These are phyloP conservation scores for Colletotrichum spinosum DNA, from an alignment of 2,329 filamentous ascomycete genomes.

Conservation along the genomic window DNA sequence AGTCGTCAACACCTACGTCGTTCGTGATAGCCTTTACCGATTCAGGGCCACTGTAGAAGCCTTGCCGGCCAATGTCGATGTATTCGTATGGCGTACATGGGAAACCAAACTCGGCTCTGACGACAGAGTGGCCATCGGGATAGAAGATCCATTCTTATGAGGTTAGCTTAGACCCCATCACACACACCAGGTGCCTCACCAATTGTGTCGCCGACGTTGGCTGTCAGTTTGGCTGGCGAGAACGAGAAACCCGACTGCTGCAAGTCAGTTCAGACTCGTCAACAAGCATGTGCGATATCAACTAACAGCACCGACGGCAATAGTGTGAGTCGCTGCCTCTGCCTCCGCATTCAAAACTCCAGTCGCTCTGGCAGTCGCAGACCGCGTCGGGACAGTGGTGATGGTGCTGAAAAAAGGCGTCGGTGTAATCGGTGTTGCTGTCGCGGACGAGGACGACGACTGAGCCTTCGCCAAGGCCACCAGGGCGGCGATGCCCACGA, in stretches of 20 bases:
- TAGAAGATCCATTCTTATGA: slow-evolving; percentile 69
- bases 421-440: slow-evolving; percentile 3
- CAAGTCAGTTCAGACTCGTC: neutral
- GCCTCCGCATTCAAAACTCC: neutral
- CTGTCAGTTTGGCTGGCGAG: slow-evolving; percentile 44
- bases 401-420: slow-evolving; percentile 16
- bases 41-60: slow-evolving; percentile 66
- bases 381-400: neutral
- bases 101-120: slow-evolving; percentile 66
- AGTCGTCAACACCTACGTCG: slow-evolving; percentile 52
- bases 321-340: slow-evolving; percentile 24
- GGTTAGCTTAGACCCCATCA: neutral
- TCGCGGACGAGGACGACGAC: neutral
- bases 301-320: slow-evolving; percentile 37
- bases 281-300: neutral
- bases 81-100: slow-evolving; percentile 74
- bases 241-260: slow-evolving; percentile 46
- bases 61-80: slow-evolving; percentile 57
- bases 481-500: slow-evolving; percentile 14
- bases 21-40: slow-evolving; percentile 58
- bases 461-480: slow-evolving; percentile 19
- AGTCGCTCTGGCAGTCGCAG: neutral
- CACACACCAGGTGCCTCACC: slow-evolving; percentile 44
- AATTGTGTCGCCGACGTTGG: slow-evolving; percentile 60
- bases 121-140: slow-evolving; percentile 73